Evolutionary conservation across 768 basidiomycete genomes (phyloP).

Genomic region (Wakefieldia striispora): DNA sequence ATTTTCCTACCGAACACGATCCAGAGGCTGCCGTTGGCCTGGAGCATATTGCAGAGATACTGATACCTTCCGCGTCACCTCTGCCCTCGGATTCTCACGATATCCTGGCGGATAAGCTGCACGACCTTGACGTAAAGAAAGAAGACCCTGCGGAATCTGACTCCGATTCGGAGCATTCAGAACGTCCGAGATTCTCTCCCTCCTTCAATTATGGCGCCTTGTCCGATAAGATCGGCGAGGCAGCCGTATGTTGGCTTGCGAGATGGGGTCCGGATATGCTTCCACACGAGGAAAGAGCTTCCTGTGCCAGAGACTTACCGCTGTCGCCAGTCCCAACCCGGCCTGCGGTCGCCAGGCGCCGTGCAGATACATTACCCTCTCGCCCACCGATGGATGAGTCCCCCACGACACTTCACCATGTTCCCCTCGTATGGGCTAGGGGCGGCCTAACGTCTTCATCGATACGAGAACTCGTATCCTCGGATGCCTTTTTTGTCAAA

Average conservation of each 20-base stretch:
- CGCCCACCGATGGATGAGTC: conserved; percentile 17
- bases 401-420: conserved; percentile 12
- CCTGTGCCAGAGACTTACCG: conserved; percentile 14
- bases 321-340: conserved; percentile 16
- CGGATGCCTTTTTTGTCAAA: conserved; percentile 76
- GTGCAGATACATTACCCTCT: conserved; percentile 30
- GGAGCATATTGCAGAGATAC: conserved; percentile 58
- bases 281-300: conserved; percentile 49
- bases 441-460: conserved; percentile 73
- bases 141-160: conserved; percentile 38
- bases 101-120: conserved; percentile 30
- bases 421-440: conserved; percentile 67
- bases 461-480: conserved; percentile 70
- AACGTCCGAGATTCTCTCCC: conserved; percentile 25
- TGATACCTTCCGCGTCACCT: conserved; percentile 35
- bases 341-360: conserved; percentile 19
- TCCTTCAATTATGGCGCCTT: conserved; percentile 81
- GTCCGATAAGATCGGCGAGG: conserved; percentile 89
- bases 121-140: conserved; percentile 33
- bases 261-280: conserved; percentile 85
- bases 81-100: conserved; percentile 17
- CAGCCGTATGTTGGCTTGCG: conserved; percentile 82
- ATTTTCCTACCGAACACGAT: conserved; percentile 40
- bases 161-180: conserved; percentile 26
- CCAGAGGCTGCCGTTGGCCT: conserved; percentile 66